Conservation (phyloP, 768 basidiomycete genomes). For the Auricularia cornea region DNA sequence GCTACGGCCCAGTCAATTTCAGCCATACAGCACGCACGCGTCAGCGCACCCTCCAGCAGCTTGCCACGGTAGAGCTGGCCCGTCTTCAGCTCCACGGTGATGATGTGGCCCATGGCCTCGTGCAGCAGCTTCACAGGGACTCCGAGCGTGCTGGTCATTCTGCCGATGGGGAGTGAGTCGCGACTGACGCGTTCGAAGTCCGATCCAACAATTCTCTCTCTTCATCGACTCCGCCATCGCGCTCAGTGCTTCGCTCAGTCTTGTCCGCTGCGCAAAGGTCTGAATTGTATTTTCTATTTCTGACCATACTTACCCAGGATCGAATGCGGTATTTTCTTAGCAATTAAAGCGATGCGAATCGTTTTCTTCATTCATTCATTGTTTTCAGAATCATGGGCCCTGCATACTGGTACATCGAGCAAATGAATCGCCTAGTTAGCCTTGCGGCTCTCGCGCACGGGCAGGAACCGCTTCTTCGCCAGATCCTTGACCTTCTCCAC, state of each 20-base stretch:
- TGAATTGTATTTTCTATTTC: too few relatives aligned
- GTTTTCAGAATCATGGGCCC: too few relatives aligned
- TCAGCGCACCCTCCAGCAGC: slow-evolving; percentile 78
- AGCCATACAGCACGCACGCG: slow-evolving; percentile 4
- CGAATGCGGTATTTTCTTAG: too few relatives aligned
- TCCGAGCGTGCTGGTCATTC: slow-evolving; percentile 49
- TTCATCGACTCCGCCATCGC: too few relatives aligned
- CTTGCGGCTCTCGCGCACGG: background rate
- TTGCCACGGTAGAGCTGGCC: slow-evolving; percentile 97
- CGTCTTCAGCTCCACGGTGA: slow-evolving; percentile 97
- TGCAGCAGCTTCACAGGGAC: slow-evolving; percentile 95
- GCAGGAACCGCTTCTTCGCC: background rate
- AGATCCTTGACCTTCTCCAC: background rate
- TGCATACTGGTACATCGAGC: too few relatives aligned
- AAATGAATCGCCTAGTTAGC: too few relatives aligned
- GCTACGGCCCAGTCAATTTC: slow-evolving; percentile 41
- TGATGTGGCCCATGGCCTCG: slow-evolving; percentile 90
- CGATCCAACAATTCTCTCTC: background rate
- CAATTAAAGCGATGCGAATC: too few relatives aligned
- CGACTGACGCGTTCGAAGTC: background rate
- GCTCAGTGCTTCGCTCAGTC: too few relatives aligned
- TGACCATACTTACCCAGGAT: too few relatives aligned
- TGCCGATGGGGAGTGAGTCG: background rate
- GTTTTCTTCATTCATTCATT: background rate
- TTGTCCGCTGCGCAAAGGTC: too few relatives aligned